These are phyloP conservation scores for Hypoxylon perforatum DNA, from an alignment of 495 filamentous ascomycete species.

Conservation along the genomic window DNA sequence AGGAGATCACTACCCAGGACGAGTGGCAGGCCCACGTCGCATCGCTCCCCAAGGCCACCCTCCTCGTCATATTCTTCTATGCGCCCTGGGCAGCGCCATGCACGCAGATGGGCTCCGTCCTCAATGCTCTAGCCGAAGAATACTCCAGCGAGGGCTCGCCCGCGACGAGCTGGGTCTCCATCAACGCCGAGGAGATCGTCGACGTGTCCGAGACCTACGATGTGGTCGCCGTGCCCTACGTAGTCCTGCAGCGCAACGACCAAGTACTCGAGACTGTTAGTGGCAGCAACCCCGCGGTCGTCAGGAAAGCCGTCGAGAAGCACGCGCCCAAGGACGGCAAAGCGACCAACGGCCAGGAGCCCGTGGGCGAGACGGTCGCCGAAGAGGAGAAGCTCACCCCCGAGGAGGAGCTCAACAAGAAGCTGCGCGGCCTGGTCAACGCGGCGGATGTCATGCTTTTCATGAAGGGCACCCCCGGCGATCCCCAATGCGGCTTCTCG, in stretches of 20 bases:
- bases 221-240: constrained; percentile 91
- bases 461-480: constrained; percentile 90
- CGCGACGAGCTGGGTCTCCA: constrained; percentile 80
- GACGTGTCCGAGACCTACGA: constrained; percentile 91
- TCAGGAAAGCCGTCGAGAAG: constrained; percentile 83
- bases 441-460: constrained; percentile 98
- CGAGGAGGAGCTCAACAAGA: constrained; percentile 81
- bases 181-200: constrained; percentile 89
- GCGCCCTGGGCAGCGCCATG: constrained; percentile 98
- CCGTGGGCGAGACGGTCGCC: constrained; percentile 10
- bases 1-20: constrained; percentile 74
- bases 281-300: constrained; percentile 85
- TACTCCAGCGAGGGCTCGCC: constrained; percentile 75
- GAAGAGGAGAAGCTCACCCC: constrained; percentile 11
- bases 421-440: constrained; percentile 84
- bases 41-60: constrained; percentile 71
- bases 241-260: constrained; percentile 79
- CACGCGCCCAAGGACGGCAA: constrained; percentile 61
- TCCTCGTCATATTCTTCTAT: constrained; percentile 90
- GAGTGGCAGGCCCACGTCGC: constrained; percentile 74
- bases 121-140: constrained; percentile 83
- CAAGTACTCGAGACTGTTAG: constrained; percentile 81
- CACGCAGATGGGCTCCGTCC: constrained; percentile 89
- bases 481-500: constrained; percentile 95
- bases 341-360: neutral